Evolutionary conservation across 2,329 filamentous ascomycete species (phyloP), one percentile per base, ranked within the genome.

Genomic region (Clonostachys solani): DNA sequence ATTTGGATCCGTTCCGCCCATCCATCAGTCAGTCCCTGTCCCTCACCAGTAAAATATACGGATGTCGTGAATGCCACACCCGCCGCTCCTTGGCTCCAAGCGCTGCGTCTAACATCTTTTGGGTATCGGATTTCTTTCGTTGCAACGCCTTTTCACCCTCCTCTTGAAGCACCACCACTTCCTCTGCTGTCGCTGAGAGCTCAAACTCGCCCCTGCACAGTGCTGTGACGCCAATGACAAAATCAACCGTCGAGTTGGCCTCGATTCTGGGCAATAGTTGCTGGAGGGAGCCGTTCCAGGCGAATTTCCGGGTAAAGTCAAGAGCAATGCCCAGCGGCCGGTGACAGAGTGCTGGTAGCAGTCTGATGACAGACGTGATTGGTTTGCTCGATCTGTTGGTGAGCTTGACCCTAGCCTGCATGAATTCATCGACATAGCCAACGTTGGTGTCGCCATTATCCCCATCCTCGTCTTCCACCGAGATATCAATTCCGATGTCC

Each of bases 231-330:
- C 87, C 87, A 5, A 95, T 66, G 2, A 76, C 73, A 18, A 88
- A 73, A 50, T 84, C 78, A 0, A 75, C 73, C n/a, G 67, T 78
- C 41, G 77, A 72, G 5, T 81, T 78, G 0, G 83, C 80, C 6
- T 67, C 65, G 2, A 96, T 61, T 7, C 80, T 60, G 1, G 86
- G 83, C 0, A 96, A 69, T 2, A 80, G 75, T 58, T 85, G 84
- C 67, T 96, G 92, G 48, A 96, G 67, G 33, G 87, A 84, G 2
- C 92, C 92, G 53, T 90, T 92, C 85, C 89, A 94, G 2, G 85
- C 84, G 46, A 96, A 78, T 52, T 90, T 89, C 59, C 89, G 84
- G 40, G 87, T 87, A 47, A 92, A 81, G 61, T 96, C 92, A 15
- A 95, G 78, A 3, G 89, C 87, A 13, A 88, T 74, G 50, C 82